Conservation (phyloP, 768 basidiomycete species). For the Agrocybe pediades region DNA sequence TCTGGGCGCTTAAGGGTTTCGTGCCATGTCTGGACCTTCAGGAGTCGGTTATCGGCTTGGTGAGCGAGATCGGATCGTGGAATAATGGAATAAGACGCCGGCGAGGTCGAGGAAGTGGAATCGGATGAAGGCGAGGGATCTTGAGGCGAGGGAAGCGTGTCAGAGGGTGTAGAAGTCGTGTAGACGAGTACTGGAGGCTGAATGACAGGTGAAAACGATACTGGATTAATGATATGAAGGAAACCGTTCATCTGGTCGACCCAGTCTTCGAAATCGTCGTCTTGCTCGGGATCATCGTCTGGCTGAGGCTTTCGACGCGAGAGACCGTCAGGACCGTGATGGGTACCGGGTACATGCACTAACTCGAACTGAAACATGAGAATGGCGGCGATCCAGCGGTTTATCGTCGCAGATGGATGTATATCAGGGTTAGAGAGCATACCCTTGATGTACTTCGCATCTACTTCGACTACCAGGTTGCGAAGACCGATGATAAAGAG, state of each 20-base stretch:
- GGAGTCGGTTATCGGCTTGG: conserved; percentile 11
- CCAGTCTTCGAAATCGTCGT: conserved; percentile 16
- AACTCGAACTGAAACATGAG: conserved; percentile 26
- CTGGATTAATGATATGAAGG: conserved; percentile 17
- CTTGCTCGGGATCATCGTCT: conserved; percentile 11
- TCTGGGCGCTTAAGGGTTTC: conserved; percentile 3
- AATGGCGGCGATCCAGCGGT: conserved; percentile 22
- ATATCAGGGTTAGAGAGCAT: conserved; percentile 31
- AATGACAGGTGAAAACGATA: not conserved
- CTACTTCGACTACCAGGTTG: conserved; percentile 37
- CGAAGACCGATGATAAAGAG: conserved; percentile 28
- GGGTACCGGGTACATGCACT: conserved; percentile 25
- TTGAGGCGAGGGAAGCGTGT: not conserved
- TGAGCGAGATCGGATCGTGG: conserved; percentile 8
- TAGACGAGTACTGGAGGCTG: not conserved
- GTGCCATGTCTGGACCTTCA: conserved; percentile 9
- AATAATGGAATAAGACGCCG: conserved; percentile 8
- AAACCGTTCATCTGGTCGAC: conserved; percentile 18
- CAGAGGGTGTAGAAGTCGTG: not conserved
- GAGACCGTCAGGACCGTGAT: conserved; percentile 29
- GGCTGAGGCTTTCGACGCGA: conserved; percentile 20
- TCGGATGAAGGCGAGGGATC: not conserved
- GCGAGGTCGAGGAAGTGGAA: not conserved
- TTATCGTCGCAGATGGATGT: conserved; percentile 25
- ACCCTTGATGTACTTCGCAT: conserved; percentile 37